Base-by-base conservation (phyloP, 768 basidiomycete genomes). In the Suillus lakei region DNA sequence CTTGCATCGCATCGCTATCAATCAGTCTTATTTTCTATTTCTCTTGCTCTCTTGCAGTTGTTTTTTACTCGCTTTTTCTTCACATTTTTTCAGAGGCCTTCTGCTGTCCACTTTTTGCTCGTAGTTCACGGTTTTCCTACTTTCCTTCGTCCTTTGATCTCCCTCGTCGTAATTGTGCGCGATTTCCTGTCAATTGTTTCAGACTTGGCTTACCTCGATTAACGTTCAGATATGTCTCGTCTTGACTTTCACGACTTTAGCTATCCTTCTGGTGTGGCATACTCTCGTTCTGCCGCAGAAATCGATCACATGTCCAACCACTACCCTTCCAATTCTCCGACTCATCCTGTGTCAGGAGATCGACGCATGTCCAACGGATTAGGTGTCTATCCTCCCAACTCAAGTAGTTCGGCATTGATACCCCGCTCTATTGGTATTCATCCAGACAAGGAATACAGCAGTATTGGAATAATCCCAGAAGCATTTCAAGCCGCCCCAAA, bases 171-270 rank as follows among this genome's bases (percentile, higher is more conserved):
- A 54, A 32, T 54, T 38, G 26, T 39, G 54, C 26, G 38, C 26
- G 28, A 28, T 41, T 41, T 30, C 58, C 58, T 21, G 3, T 28
- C 16, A 9, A 6, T 30, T n/a, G 21, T 54, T 32, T 21, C 60
- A 44, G 61, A 58, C 34, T 43, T 38, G 55, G 51, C 34, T 51
- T 41, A 48, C 50, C 63, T 65, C 32, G 13, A n/a, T 51, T 65
- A 54, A 23, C 55, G 23, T 23, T 36, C 10, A 58, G 36, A 32
- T n/a, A 85, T 86, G 86, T 83, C 84, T 55, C 82, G 74, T 64
- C 69, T 74, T 66, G 84, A 84, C 60, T 68, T 76, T 54, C 76
- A 80, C 68, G 83, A 85, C 64, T 78, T 76, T 66, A 80, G 81
- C 55, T 74, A 73, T 65, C 67, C 68, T 30, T 73, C 78, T 1